Base-by-base conservation (phyloP, 2,329 filamentous ascomycete genomes). In the Penicillium sp. region DNA sequence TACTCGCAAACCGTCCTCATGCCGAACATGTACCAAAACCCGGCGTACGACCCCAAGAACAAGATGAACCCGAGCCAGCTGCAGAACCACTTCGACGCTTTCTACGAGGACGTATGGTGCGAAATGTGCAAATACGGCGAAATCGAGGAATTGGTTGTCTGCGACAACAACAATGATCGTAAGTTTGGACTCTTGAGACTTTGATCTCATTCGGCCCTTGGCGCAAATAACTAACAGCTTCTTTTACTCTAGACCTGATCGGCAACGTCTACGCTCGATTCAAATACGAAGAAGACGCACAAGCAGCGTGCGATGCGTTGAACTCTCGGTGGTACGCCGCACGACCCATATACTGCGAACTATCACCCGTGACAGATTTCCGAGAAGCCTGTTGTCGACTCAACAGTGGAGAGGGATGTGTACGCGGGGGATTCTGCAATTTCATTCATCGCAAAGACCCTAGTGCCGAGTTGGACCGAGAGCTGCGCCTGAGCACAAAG, bases 51-150 rank as follows among this genome's bases (percentile, higher is more conserved):
- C 78, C 88, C 91, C 50, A 96, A 96, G 82, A 95, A 89, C 84
- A 95, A 93, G 81, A 96, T 99, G 90, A 97, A 96, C 81, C 82
- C 92, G 6, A 89, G 87, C 69, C 95, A 99, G 83, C 89, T 98
- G 76, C 94, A 97, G 80, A 96, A 96, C 82, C 95, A 99, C 85
- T 99, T 99, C 76, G 95, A 99, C 79, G 95, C 95, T 73, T 99
- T 99, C 79, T 99, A 99, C 83, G 95, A 99, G 82, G 95, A 99
- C 77, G 92, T 99, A 67, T 99, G 95, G 94, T 98, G 94, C 81
- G 95, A 99, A 85, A 91, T 99, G 83, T 98, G 95, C 89, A 92
- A 96, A 80, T 99, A 96, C 77, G 95, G 95, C 68, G 92, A 98
- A 80, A 84, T 98, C 37, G 95, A 99, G 80, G 95, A 99, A 81